Conservation (phyloP, 1,139 yeast genomes). For the Spathaspora sp. region DNA sequence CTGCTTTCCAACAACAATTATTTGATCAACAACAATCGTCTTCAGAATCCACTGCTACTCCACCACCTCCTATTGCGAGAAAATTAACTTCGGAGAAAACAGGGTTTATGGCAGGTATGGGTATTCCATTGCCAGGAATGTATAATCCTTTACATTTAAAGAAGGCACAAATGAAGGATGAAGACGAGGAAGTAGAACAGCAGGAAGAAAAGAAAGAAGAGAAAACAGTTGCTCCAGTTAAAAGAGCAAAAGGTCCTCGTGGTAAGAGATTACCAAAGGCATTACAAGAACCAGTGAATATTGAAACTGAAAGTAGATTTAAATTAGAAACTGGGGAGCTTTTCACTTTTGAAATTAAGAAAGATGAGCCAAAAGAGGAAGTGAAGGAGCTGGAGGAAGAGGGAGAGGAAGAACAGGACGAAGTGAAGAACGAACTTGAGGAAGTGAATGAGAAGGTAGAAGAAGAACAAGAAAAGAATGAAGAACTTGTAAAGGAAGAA, state of each 20-base stretch:
- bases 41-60: slow-evolving; percentile 17
- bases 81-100: not conserved
- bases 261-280: slow-evolving; percentile 73
- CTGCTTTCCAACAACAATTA: slow-evolving; percentile 67
- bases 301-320: slow-evolving; percentile 31
- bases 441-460: slow-evolving; percentile 2
- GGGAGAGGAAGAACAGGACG: slow-evolving; percentile 1
- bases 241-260: slow-evolving; percentile 72
- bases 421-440: not conserved
- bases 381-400: slow-evolving; percentile 2
- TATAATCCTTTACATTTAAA: slow-evolving; percentile 23
- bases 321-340: slow-evolving; percentile 31
- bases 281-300: slow-evolving; percentile 47
- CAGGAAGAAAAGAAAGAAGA: slow-evolving; percentile 3
- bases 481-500: not conserved
- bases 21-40: slow-evolving; percentile 29
- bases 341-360: slow-evolving; percentile 30
- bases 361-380: slow-evolving; percentile 3
- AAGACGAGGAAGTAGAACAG: slow-evolving; percentile 12
- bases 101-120: slow-evolving; percentile 50
- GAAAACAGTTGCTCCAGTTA: slow-evolving; percentile 19
- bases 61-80: slow-evolving; percentile 6
- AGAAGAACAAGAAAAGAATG: not conserved
- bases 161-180: slow-evolving; percentile 8
- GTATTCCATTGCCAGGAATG: slow-evolving; percentile 67